Evolutionary conservation across 768 basidiomycete genomes (phyloP).

Genomic region (Kwoniella pini): DNA sequence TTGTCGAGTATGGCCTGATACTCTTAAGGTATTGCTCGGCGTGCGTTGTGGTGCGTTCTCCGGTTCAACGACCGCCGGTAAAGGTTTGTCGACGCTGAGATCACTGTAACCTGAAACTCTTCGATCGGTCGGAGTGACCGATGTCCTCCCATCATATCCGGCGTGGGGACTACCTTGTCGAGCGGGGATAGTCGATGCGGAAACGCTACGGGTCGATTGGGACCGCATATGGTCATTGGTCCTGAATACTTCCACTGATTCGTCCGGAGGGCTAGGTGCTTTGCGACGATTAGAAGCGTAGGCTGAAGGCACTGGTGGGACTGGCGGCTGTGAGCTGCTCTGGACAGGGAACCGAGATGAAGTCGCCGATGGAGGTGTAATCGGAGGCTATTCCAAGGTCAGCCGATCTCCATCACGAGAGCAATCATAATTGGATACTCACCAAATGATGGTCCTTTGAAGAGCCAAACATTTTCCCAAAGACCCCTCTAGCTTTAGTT

Average conservation of each 20-base stretch:
- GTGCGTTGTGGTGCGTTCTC: not conserved
- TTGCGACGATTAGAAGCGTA: conserved; percentile 10
- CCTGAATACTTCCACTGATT: conserved; percentile 1
- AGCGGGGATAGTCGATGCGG: conserved; percentile 5
- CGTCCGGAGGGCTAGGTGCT: conserved; percentile 7
- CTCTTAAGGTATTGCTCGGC: not conserved
- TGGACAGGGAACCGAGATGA: conserved; percentile 10
- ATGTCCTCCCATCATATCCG: conserved; percentile 8
- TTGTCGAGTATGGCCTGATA: conserved; percentile 26
- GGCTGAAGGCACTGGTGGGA: conserved; percentile 28
- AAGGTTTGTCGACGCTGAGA: conserved; percentile 22
- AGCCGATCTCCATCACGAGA: not conserved
- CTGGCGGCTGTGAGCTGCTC: conserved; percentile 13
- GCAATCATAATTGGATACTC: not conserved
- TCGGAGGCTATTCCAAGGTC: not conserved
- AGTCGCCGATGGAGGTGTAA: conserved; percentile 11
- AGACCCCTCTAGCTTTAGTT: conserved; percentile 46
- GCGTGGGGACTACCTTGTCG: not conserved
- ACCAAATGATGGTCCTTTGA: conserved; percentile 14
- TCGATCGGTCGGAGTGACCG: conserved; percentile 14
- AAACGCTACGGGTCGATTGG: conserved; percentile 6
- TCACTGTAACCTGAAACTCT: conserved; percentile 1
- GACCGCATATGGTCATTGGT: not conserved
- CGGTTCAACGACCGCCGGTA: conserved; percentile 11
- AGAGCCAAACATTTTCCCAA: conserved; percentile 47